Evolutionary conservation across 2,329 filamentous ascomycete genomes (phyloP), one percentile per base, ranked within the genome.

Genomic region (Colletotrichum godetiae): DNA sequence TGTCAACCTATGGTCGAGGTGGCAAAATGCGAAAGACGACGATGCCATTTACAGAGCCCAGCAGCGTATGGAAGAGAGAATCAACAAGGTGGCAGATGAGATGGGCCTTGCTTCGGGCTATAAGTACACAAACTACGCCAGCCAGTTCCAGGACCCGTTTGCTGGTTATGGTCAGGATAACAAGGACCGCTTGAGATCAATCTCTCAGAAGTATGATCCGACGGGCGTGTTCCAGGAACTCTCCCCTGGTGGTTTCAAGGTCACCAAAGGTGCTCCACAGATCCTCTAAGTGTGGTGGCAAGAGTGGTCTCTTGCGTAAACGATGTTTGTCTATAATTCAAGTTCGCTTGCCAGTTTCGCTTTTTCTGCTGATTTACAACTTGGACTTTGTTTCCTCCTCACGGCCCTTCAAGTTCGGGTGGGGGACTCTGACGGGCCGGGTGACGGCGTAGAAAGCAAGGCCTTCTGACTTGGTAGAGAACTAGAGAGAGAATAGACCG

Each of bases 81-180:
- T 76, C 12, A 76, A 80, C 13, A 74, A 75, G 0, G 76, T 79
- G 3, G 81, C 83, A 11, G 76, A 78, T 55, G 75, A 78, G n/a
- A 76, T 78, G 7, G 81, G 80, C 0, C 73, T 84, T 0, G 77
- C 81, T 52, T 79, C 83, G 64, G 78, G 79, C 0, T 86, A 80
- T 42, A 71, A 87, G 22, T 88, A 87, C 75, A 80, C 85, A 60
- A 87, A 88, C 75, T 88, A 88, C 66, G 85, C 85, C 1, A 80
- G 81, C 10, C 75, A 78, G 31, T 79, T 79, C 4, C 76, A 78
- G 46, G 76, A 84, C 31, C 82, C 85, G 0, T 78, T 87, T 27
- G 31, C 75, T 0, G 77, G 81, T 12, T 88, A 87, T 63, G 85
- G 86, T 0, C 37, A 76, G 1, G 77, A 79, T 1, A 87, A 84